These are phyloP conservation scores for Croton setiger DNA, from an alignment of 441 rosid species.

Conservation along the genomic window DNA sequence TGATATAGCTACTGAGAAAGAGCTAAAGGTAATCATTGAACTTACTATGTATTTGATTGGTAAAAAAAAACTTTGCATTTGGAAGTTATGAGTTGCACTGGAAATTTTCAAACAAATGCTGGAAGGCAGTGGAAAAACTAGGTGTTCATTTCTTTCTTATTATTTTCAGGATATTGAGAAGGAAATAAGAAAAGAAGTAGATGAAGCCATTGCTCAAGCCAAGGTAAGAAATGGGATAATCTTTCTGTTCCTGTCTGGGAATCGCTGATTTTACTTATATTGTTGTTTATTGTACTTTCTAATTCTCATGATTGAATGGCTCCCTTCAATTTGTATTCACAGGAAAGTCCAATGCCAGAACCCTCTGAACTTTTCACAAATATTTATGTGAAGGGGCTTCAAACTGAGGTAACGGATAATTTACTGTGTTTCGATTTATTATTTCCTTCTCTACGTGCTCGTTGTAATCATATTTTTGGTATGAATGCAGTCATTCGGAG, in stretches of 20 bases:
- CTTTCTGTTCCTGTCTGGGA: not conserved
- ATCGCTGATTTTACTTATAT: not conserved
- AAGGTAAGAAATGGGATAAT: slow-evolving; percentile 45
- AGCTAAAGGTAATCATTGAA: slow-evolving; percentile 64
- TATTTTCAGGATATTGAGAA: slow-evolving; percentile 80
- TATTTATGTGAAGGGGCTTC: slow-evolving; percentile 69
- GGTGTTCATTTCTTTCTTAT: slow-evolving; percentile 9
- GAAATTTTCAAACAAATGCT: not conserved
- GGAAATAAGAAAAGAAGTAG: slow-evolving; percentile 87
- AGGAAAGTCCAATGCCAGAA: slow-evolving; percentile 95
- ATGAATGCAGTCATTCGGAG: slow-evolving; percentile 67
- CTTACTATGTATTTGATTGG: no score
- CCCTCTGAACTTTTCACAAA: slow-evolving; percentile 78
- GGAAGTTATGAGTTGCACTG: no score
- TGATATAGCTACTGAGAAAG: slow-evolving; percentile 93
- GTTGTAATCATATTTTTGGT: slow-evolving; percentile 8
- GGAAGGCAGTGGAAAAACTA: not conserved
- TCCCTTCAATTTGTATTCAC: slow-evolving; percentile 28
- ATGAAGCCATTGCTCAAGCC: slow-evolving; percentile 88
- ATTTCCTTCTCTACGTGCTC: not conserved
- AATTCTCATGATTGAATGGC: slow-evolving; percentile 7
- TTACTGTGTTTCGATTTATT: not conserved
- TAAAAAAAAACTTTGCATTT: no score
- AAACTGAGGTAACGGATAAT: slow-evolving; percentile 57
- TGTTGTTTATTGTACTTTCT: not conserved